Evolutionary conservation across 208 protist species (phyloP).

Genomic region (Acanthamoeba sp.): DNA sequence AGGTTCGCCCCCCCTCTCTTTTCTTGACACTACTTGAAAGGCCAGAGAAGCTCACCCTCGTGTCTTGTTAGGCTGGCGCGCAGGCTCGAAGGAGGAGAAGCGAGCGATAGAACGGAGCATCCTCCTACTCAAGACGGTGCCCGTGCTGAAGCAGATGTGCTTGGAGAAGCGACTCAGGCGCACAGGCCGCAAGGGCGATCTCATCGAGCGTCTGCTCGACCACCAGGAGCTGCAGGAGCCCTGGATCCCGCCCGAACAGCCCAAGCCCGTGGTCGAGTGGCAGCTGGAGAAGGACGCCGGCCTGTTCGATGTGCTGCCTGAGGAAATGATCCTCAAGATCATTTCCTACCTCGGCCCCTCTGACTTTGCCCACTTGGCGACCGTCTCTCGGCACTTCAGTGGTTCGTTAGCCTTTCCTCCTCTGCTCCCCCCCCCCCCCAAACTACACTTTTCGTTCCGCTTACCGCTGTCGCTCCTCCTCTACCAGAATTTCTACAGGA

Average conservation of each 20-base stretch:
- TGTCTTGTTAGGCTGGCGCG: not conserved
- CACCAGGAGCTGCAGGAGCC: not conserved
- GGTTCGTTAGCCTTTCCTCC: no score
- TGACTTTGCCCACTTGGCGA: not conserved
- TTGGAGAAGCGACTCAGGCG: not conserved
- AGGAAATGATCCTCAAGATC: conserved; percentile 35
- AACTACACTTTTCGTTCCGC: not conserved
- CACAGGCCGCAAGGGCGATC: not conserved
- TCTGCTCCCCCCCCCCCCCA: no score
- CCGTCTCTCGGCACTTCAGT: not conserved
- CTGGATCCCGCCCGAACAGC: not conserved
- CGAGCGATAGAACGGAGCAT: not conserved
- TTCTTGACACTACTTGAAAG: not conserved
- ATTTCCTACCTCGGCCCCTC: conserved; percentile 10
- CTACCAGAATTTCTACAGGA: not conserved
- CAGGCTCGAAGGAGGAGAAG: not conserved
- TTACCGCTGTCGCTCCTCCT: not conserved
- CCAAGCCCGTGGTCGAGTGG: conserved; percentile 1
- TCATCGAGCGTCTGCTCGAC: not conserved
- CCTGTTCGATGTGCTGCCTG: not conserved
- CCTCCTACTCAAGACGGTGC: not conserved
- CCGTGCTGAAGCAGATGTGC: conserved; percentile 12
- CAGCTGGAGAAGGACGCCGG: not conserved
- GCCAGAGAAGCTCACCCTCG: not conserved
- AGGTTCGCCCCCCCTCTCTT: not conserved